Evolutionary conservation across 257 asterid species (phyloP), one percentile per base, ranked within the genome.

Genomic region (Orobanche coerulescens): DNA sequence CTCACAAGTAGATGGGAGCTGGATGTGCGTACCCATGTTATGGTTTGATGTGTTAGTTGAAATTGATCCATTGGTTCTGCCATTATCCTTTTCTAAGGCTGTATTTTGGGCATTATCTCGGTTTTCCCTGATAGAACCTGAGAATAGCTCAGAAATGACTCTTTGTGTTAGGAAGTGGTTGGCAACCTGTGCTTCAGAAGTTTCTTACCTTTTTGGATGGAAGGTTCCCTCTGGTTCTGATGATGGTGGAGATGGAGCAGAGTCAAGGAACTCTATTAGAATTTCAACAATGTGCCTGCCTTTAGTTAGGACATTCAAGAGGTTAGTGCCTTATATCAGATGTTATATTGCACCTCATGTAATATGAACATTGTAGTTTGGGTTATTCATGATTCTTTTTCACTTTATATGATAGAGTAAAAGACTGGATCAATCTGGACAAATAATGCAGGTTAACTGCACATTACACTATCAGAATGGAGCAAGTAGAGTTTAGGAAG

Each of bases 21-120:
- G 98, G 98, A 81, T 92, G 95, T 92, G 98, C 77, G 81, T 80
- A 71, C 98, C 98, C 24, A 88, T 86, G 95, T 76, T 92, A 80
- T 92, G 98, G 98, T 84, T 77, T 77, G 95, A 86, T 74, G 95
- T 88, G 63, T 78, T 92, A 60, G 94, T 84, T 76, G 95, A 88
- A 73, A 79, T 80, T 40, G 95, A 86, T 74, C 95, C 91, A 6
- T 50, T 65, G 68, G 52, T 78, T 33, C 91, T 92, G 53, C 98
- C 98, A 33, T 42, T 81, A 64, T 78, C 95, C 54, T 88, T 92
- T 64, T 75, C 91, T 64, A 92, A 92, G 80, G 86, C 95, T 66
- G 95, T 84, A 36, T 75, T 92, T 67, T 92, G 97, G 98, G 89
- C 91, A 19, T 64, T 84, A 57, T 86, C 98, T 60, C 95, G 78